A percentile compares a stretch with the other conserved stretches of the same genome.
phyloP scores from a whole-genome alignment of 352 stramenopile species.

The Globisporangium solare region DNA sequence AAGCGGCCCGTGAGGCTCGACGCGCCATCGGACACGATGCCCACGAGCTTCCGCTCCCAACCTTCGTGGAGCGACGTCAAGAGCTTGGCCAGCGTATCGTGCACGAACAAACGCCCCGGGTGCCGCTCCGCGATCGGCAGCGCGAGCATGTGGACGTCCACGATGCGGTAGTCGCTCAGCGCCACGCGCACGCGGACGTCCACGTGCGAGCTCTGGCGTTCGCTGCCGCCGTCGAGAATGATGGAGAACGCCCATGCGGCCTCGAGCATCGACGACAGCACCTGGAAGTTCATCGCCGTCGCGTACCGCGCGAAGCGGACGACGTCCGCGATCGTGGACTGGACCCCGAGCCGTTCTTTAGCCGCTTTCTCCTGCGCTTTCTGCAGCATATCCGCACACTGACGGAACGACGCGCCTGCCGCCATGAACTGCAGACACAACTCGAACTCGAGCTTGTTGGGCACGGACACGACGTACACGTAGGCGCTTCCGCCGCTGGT shows the following conservation, averaged over 20 bases:
- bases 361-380: conserved; percentile 6
- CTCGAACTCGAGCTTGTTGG: conserved; percentile 11
- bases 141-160: conserved; percentile 15
- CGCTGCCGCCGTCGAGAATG: conserved; percentile 6
- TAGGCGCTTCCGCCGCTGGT: conserved; percentile 2
- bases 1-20: background rate
- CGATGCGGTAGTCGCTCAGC: background rate
- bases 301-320: conserved; percentile 11
- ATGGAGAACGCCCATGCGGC: conserved; percentile 14
- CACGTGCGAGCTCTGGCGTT: conserved; percentile 8
- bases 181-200: conserved; percentile 10
- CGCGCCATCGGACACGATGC: conserved; percentile 2
- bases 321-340: background rate
- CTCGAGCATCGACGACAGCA: conserved; percentile 9
- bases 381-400: conserved; percentile 8
- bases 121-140: conserved; percentile 10
- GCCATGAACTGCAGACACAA: conserved; percentile 10
- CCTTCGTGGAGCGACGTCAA: conserved; percentile 2
- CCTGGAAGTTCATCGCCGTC: conserved; percentile 15
- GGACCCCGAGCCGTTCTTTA: background rate
- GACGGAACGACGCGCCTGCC: conserved; percentile 5
- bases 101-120: background rate
- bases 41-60: conserved; percentile 13
- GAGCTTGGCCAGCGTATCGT: conserved; percentile 11
- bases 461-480: conserved; percentile 5